These are phyloP conservation scores for Macrophomina tecta DNA, from an alignment of 2,329 filamentous ascomycete species.

Conservation along the genomic window DNA sequence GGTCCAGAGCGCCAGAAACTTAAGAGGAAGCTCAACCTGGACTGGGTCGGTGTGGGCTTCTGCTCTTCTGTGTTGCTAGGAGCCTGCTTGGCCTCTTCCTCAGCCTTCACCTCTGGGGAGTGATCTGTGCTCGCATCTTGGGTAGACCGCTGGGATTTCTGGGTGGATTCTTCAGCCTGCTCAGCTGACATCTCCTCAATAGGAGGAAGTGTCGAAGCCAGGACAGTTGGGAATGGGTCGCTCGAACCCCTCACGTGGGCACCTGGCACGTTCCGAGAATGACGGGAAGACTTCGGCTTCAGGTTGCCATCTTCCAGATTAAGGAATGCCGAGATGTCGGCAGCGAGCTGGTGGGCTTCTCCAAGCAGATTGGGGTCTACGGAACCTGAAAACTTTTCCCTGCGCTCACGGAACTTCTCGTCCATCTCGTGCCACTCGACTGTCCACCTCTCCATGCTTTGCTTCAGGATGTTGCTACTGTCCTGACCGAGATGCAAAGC, in stretches of 20 bases:
- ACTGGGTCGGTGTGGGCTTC: background rate
- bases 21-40: slow-evolving; percentile 11
- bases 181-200: background rate
- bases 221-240: background rate
- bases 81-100: background rate
- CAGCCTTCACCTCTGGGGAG: background rate
- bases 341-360: slow-evolving; percentile 21
- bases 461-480: slow-evolving; percentile 11
- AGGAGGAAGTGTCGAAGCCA: background rate
- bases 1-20: slow-evolving; percentile 7
- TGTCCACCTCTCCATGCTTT: slow-evolving; percentile 24
- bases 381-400: slow-evolving; percentile 12
- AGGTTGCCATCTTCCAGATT: slow-evolving; percentile 17
- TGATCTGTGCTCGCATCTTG: background rate
- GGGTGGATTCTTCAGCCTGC: background rate
- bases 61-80: background rate
- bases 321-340: slow-evolving; percentile 17
- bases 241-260: slow-evolving; percentile 4
- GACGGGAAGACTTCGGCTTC: slow-evolving; percentile 2
- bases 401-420: slow-evolving; percentile 18
- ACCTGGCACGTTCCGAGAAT: slow-evolving; percentile 1
- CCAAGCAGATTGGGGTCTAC: slow-evolving; percentile 8
- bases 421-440: slow-evolving; percentile 25
- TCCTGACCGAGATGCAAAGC: slow-evolving; percentile 10
- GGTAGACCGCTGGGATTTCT: background rate